Base-by-base conservation (phyloP, 2,329 filamentous ascomycete species). In the Exophiala calicioides region DNA sequence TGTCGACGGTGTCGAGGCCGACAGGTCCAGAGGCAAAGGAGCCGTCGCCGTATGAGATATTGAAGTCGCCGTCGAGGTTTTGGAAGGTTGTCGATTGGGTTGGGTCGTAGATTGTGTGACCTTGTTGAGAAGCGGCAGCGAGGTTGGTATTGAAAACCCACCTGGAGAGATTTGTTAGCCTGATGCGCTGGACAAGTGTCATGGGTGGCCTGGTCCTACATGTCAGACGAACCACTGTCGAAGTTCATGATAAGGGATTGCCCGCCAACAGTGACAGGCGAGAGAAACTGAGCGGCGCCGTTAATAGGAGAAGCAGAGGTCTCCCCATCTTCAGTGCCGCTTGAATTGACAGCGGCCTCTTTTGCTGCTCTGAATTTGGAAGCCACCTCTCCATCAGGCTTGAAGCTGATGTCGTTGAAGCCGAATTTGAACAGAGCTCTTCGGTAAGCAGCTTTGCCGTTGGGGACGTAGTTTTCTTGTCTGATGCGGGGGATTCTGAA, bases 141-240 rank as follows among this genome's bases (percentile, higher is more conserved):
- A 88, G 75, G 44, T 75, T 63, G 12, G 78, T 81, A 68, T 78
- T 85, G 70, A 88, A 85, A 16, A 85, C 78, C 85, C 84, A 89
- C 43, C 78, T 81, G 57, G 27, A 13, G 6, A 6, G 8, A 30
- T 7, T 31, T 40, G 24, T 41, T 18, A 36, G 29, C 27, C 35
- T 47, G 29, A 23, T 41, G 31, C 24, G 30, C 21, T 9, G 39
- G 15, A n/a, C n/a, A 5, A 15, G 19, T 34, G 5, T 29, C 38
- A 40, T 39, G 32, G 10, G 26, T 40, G 20, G 37, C 35, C 8
- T 16, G 29, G 45, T 64, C 77, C 62, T 74, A 81, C 70, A 87
- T 74, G 65, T 88, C 85, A 9, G 85, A 79, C 2, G 84, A 88
- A 46, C 85, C 85, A n/a, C 83, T 85, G 66, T 89, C 85, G 61